Base-by-base conservation (phyloP, 2,329 filamentous ascomycete species). In the Fusarium metavorans region DNA sequence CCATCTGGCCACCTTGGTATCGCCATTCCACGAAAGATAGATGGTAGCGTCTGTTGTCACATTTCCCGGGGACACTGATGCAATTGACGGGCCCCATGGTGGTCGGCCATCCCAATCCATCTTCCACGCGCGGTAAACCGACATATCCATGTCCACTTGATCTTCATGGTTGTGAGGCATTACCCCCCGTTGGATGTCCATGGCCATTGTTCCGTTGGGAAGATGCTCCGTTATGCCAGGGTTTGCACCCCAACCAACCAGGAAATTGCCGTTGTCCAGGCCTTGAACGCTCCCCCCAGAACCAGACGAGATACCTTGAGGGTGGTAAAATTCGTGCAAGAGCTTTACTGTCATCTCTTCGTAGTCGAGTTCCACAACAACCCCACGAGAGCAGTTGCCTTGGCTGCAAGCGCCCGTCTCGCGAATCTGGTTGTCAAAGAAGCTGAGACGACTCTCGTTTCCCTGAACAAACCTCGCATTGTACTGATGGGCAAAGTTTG, bases 231-330 rank as follows among this genome's bases (percentile, higher is more conserved):
- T 88, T 41, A 88, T 74, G 6, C 84, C 85, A 0, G 86, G 86
- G 37, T 85, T 85, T 1, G 84, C 84, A 3, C 90, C 89, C 89
- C 89, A 92, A 67, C 88, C 88, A 61, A 91, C 85, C 45, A 91
- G 81, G 14, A 85, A 85, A 67, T 90, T 88, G 35, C 87, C 87
- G 60, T 87, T 87, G 1, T 86, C 85, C 0, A 91, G 83, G 14
- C 88, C 77, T 71, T 92, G 89, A 35, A 88, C 86, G 59, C 81
- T 84, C 8, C 85, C 84, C 73, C 86, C 84, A 1, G 88, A 89
- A 45, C 85, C 87, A 14, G 87, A 86, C 0, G 86, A 81, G 14
- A 90, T 81, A 6, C 81, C 80, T 60, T 89, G 86, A 0, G 88
- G 88, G 1, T 88, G 86, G 34, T 84, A 83, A 80, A 87, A 89